Evolutionary conservation across 495 filamentous ascomycete species (phyloP), one percentile per base, ranked within the genome.

Genomic region (Tuber aestivum): DNA sequence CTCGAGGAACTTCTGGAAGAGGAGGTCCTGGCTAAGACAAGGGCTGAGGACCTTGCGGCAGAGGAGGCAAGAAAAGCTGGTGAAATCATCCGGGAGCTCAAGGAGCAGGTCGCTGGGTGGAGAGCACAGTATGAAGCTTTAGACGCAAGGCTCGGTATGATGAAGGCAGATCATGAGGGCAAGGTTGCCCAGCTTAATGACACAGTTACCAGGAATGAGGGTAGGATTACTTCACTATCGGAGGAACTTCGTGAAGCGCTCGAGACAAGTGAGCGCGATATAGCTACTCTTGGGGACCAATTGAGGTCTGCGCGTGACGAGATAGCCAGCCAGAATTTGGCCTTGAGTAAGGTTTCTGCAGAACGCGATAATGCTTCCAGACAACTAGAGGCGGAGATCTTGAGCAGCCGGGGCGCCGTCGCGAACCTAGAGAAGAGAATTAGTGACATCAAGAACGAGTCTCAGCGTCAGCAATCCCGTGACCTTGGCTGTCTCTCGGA

Each of bases 301-400:
- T 50, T 82, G 45, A 38, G 21, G 6, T 79, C 44, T 41, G 75
- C 79, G 42, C 27, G 69, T 4, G 71, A 76, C n/a, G 73, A 81
- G 70, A 56, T 65, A 12, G 56, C 48, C 35, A 74, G 45, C 14
- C 73, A 79, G 9, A 48, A 70, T 68, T 73, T 56, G 3, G 68
- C 77, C 32, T 70, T 81, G 65, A 38, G 72, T 12, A 61, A 69
- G 37, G 71, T 70, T 41, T 14, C 70, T 23, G 42, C 69, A 12
- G 74, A 82, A 69, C 80, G 80, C 35, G 48, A 68, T 61, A 72
- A 70, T 8, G 70, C 38, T 14, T 75, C 77, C 23, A 74, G 65
- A n/a, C 44, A 78, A 61, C 77, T 82, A 23, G 68, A 73, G 37
- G 70, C 70, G 18, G 80, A 82, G n/a, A 79, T 82, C 23, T 73